Percentiles rank a stretch among this genome's conserved stretches.
Conservation (phyloP, 2,329 filamentous ascomycete genomes). For the Sarocladiaceae sp. region DNA sequence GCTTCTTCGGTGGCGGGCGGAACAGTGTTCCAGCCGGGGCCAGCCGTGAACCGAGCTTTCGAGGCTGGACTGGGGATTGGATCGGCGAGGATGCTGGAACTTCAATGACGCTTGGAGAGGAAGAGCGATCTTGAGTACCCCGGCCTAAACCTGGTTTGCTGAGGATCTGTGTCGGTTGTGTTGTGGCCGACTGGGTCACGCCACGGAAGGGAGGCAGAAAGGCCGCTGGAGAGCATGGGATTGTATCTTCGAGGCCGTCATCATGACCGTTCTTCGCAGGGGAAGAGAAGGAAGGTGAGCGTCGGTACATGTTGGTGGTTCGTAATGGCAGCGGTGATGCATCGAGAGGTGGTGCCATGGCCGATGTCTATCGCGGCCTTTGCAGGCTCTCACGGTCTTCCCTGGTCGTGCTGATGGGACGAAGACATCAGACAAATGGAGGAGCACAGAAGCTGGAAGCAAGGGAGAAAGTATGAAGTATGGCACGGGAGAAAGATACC, state of each 20-base stretch:
- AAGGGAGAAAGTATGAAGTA: too few species aligned
- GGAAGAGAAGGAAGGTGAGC: constrained; percentile 19
- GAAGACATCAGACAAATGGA: too few species aligned
- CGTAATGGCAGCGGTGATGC: constrained; percentile 25
- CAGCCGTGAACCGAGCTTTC: constrained; percentile 44
- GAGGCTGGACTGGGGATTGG: constrained; percentile 30
- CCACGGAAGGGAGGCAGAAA: constrained; percentile 19
- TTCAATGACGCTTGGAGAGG: constrained; percentile 55
- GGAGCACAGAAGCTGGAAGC: too few species aligned
- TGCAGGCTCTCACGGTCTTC: background rate
- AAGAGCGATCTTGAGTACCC: constrained; percentile 17
- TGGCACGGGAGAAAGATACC: too few species aligned
- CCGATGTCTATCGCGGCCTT: background rate
- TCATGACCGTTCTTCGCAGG: constrained; percentile 32
- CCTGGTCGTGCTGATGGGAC: too few species aligned
- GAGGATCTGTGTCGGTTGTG: constrained; percentile 43
- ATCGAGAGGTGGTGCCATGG: constrained; percentile 4
- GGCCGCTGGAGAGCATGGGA: constrained; percentile 35
- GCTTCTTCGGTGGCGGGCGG: constrained; percentile 37
- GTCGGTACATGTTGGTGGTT: constrained; percentile 21
- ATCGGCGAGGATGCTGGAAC: constrained; percentile 86
- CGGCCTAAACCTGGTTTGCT: constrained; percentile 22
- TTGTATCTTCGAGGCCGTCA: constrained; percentile 38
- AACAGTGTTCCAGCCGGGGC: constrained; percentile 72
- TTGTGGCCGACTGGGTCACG: constrained; percentile 17